phyloP scores from a whole-genome alignment of 2,329 filamentous ascomycete species.

The Pyricularia grisea region DNA sequence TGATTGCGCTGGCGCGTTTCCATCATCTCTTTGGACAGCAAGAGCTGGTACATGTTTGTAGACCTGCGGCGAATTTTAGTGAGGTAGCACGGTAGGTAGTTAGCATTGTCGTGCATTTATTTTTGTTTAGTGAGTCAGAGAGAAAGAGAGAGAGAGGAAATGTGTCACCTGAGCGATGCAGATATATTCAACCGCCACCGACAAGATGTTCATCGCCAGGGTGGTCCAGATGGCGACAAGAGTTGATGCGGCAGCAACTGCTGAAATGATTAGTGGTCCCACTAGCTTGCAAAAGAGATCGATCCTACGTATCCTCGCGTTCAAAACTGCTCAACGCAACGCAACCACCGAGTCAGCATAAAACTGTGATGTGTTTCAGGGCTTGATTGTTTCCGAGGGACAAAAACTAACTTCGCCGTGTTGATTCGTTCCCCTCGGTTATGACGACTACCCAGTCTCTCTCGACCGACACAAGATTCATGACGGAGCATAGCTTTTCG shows the following conservation, averaged over 20 bases:
- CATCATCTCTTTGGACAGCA: not conserved
- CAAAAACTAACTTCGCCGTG: slow-evolving; percentile 11
- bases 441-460: slow-evolving; percentile 58
- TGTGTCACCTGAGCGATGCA: slow-evolving; percentile 32
- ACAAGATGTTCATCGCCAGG: slow-evolving; percentile 35
- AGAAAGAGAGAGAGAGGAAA: too few species aligned
- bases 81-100: too few species aligned
- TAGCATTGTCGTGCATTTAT: not conserved
- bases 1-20: not conserved
- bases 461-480: slow-evolving; percentile 61
- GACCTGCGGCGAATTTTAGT: slow-evolving; percentile 10
- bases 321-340: slow-evolving; percentile 28
- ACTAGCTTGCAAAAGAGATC: slow-evolving; percentile 49
- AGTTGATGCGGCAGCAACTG: slow-evolving; percentile 35
- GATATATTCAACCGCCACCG: slow-evolving; percentile 33
- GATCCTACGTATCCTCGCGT: slow-evolving; percentile 47
- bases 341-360: not conserved
- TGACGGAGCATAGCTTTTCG: slow-evolving; percentile 57
- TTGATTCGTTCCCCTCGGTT: slow-evolving; percentile 26
- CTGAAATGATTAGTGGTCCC: slow-evolving; percentile 40
- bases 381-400: not conserved
- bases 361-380: too few species aligned
- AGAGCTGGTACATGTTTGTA: slow-evolving; percentile 15
- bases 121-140: not conserved
- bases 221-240: slow-evolving; percentile 34